These are phyloP conservation scores for Ophiosphaerella herpotricha DNA, from an alignment of 2,329 filamentous ascomycete genomes.

Conservation along the genomic window DNA sequence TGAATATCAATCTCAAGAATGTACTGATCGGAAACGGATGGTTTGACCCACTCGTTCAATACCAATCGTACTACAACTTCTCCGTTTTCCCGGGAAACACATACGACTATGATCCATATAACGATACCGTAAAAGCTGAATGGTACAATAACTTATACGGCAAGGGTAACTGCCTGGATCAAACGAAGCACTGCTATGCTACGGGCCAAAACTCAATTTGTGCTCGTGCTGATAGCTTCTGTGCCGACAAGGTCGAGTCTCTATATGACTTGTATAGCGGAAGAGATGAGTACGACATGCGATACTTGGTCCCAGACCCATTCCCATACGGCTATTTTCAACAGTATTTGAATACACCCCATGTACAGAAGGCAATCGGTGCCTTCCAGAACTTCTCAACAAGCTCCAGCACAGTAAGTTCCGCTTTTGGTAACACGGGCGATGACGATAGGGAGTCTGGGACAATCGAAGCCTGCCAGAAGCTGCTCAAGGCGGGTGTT, in stretches of 20 bases:
- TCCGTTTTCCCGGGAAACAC: slow-evolving; percentile 62
- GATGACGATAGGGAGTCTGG: slow-evolving; percentile 55
- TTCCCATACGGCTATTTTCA: slow-evolving; percentile 62
- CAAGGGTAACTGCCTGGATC: slow-evolving; percentile 63
- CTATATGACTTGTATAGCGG: slow-evolving; percentile 57
- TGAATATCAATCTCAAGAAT: slow-evolving; percentile 55
- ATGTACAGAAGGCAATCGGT: slow-evolving; percentile 62
- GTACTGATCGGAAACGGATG: slow-evolving; percentile 64
- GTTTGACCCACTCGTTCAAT: slow-evolving; percentile 62
- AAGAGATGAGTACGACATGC: slow-evolving; percentile 65
- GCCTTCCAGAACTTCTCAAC: slow-evolving; percentile 63
- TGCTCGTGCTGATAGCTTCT: slow-evolving; percentile 60
- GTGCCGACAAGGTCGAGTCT: slow-evolving; percentile 57
- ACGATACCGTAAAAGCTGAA: slow-evolving; percentile 53
- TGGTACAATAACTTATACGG: slow-evolving; percentile 67
- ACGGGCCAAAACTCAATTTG: slow-evolving; percentile 59
- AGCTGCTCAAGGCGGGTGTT: slow-evolving; percentile 47
- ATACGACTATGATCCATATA: slow-evolving; percentile 60
- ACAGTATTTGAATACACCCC: slow-evolving; percentile 62
- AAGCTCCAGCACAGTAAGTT: slow-evolving; percentile 50
- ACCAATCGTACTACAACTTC: slow-evolving; percentile 63
- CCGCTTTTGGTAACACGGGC: slow-evolving; percentile 54
- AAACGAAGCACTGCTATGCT: slow-evolving; percentile 59
- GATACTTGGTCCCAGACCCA: slow-evolving; percentile 59
- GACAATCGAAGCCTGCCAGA: slow-evolving; percentile 48